A percentile compares a stretch with the other conserved stretches of the same genome.
Conservation (phyloP, 140 eudicot genomes). For the Senecio squalidus region DNA sequence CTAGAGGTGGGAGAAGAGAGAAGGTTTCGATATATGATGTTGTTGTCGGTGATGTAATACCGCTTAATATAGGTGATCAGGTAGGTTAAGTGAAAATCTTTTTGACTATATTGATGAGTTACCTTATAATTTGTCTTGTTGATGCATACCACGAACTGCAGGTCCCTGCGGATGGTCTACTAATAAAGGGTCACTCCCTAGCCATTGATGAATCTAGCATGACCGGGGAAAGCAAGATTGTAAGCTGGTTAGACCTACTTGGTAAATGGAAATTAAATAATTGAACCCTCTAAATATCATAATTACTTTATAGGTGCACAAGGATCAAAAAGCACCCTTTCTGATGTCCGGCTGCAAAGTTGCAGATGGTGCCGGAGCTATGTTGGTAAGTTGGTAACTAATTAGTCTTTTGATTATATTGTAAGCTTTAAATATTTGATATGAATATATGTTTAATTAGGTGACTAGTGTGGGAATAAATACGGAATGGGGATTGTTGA, state of each 20-base stretch:
- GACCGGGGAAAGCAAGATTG: conserved; percentile 99
- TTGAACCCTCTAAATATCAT: conserved; percentile 14
- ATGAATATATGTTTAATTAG: conserved; percentile 41
- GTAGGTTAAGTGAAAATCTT: conserved; percentile 19
- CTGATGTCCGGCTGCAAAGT: conserved; percentile 96
- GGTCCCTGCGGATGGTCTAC: conserved; percentile 98
- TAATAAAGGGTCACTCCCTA: conserved; percentile 74
- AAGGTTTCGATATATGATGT: conserved; percentile 80
- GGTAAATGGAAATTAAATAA: neutral
- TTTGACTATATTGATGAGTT: no score
- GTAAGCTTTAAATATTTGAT: conserved; percentile 1
- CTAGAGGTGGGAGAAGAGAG: conserved; percentile 91
- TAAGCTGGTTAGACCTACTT: conserved; percentile 51
- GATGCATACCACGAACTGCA: conserved; percentile 18
- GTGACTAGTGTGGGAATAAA: conserved; percentile 97
- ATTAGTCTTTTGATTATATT: neutral
- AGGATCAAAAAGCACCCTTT: conserved; percentile 79
- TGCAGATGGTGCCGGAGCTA: conserved; percentile 95
- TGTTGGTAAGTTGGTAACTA: conserved; percentile 57
- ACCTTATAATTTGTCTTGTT: neutral
- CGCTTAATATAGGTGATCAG: conserved; percentile 98
- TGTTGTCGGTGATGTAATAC: conserved; percentile 93
- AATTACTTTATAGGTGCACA: conserved; percentile 49
- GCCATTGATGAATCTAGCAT: conserved; percentile 99
- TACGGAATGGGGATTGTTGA: conserved; percentile 97